A percentile compares a stretch with the other conserved stretches of the same genome.
These are phyloP conservation scores for Trichophyton schoenleinii DNA, from an alignment of 2,329 filamentous ascomycete genomes.

Conservation along the genomic window DNA sequence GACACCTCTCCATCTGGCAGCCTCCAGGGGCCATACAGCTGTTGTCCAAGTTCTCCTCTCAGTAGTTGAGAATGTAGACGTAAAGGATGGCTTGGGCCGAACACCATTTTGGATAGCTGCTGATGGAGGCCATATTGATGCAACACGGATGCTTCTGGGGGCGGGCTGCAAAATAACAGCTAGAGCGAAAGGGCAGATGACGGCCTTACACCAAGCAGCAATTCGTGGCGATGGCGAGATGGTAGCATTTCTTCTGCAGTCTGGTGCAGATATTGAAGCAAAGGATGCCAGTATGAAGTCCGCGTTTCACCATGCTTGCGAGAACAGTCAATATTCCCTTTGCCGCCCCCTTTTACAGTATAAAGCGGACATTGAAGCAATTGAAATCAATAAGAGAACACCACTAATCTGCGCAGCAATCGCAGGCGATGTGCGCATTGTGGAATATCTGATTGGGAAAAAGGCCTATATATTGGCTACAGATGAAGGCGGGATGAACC, in stretches of 20 bases:
- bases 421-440: conserved; percentile 19
- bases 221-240: conserved; percentile 4
- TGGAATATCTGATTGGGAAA: conserved; percentile 22
- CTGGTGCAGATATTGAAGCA: conserved; percentile 25
- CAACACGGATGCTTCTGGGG: conserved; percentile 22
- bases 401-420: conserved; percentile 27
- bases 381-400: conserved; percentile 23
- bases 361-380: conserved; percentile 23
- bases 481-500: conserved; percentile 27
- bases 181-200: conserved; percentile 23
- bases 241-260: conserved; percentile 8
- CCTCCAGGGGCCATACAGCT: conserved; percentile 24
- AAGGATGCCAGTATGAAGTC: conserved; percentile 25
- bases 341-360: conserved; percentile 24
- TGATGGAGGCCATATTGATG: conserved; percentile 24
- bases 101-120: conserved; percentile 28
- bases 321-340: conserved; percentile 24
- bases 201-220: conserved; percentile 23
- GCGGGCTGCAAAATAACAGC: conserved; percentile 21
- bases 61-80: conserved; percentile 22
- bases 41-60: conserved; percentile 24
- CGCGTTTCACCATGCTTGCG: conserved; percentile 26
- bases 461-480: conserved; percentile 20
- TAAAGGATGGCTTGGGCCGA: conserved; percentile 20
- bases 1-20: conserved; percentile 27